Conservation (phyloP, 805 yeast species). For the Brettanomyces sp. region DNA sequence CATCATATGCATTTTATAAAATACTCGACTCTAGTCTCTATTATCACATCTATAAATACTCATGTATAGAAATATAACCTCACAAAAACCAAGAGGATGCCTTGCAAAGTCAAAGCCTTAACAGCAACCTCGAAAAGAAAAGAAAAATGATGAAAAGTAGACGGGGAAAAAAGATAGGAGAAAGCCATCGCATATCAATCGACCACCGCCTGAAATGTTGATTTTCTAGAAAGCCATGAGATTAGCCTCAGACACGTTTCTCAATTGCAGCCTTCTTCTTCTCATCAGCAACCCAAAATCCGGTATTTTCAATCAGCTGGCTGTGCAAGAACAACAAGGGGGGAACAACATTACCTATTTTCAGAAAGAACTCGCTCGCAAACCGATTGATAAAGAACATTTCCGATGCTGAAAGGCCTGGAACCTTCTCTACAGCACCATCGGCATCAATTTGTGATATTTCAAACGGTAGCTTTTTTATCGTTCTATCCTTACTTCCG, state of each 20-base stretch:
- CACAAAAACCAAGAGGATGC: no score
- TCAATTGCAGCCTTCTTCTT: neutral
- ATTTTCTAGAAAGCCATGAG: no score
- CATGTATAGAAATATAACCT: no score
- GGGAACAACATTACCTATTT: slow-evolving; percentile 53
- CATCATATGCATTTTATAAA: no score
- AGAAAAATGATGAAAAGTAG: no score
- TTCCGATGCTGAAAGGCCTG: slow-evolving; percentile 60
- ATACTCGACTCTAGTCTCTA: no score
- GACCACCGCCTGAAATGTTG: no score
- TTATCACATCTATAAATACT: no score
- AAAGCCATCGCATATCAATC: no score
- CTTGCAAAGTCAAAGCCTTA: no score
- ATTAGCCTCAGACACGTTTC: neutral
- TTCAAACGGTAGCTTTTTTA: slow-evolving; percentile 15
- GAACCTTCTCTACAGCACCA: slow-evolving; percentile 36
- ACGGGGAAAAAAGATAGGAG: no score
- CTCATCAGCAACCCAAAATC: slow-evolving; percentile 38
- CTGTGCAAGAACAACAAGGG: slow-evolving; percentile 47
- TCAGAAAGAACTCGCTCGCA: slow-evolving; percentile 68
- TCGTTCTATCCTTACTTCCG: slow-evolving; percentile 30
- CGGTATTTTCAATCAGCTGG: slow-evolving; percentile 43
- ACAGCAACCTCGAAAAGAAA: no score
- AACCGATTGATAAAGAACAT: slow-evolving; percentile 74
- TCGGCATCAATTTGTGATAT: slow-evolving; percentile 25